Evolutionary conservation across 2,329 filamentous ascomycete genomes (phyloP).

Genomic region (Monosporascus sp.): DNA sequence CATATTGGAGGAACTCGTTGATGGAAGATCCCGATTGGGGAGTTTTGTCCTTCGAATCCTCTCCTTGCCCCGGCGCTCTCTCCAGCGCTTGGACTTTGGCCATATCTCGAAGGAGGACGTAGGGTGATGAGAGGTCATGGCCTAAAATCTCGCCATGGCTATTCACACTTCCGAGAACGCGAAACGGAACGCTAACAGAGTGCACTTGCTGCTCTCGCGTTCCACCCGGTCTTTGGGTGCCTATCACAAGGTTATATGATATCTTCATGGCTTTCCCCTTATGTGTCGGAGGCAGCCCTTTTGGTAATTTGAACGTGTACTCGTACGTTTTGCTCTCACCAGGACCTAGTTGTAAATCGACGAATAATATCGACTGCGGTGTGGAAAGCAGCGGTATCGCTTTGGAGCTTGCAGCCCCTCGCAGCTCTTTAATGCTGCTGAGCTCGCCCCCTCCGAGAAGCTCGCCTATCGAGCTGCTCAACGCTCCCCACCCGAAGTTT

Average conservation of each 20-base stretch:
- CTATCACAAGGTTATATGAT: constrained; percentile 82
- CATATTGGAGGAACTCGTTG: constrained; percentile 69
- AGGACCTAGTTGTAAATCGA: constrained; percentile 80
- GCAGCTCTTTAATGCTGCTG: constrained; percentile 94
- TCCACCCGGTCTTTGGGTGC: constrained; percentile 79
- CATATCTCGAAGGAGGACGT: constrained; percentile 80
- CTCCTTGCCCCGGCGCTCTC: constrained; percentile 17
- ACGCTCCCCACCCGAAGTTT: constrained; percentile 79
- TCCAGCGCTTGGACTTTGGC: constrained; percentile 58
- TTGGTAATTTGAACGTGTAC: constrained; percentile 80
- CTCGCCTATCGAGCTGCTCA: constrained; percentile 83
- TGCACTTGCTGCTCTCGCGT: constrained; percentile 76
- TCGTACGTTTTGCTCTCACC: constrained; percentile 85
- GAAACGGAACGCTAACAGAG: constrained; percentile 88
- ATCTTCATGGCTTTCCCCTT: constrained; percentile 93
- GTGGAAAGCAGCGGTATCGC: constrained; percentile 89
- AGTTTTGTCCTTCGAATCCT: constrained; percentile 18
- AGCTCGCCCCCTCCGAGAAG: constrained; percentile 81
- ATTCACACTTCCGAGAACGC: constrained; percentile 90
- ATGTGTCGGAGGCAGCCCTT: constrained; percentile 84
- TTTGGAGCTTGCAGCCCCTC: constrained; percentile 76
- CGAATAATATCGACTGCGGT: constrained; percentile 91
- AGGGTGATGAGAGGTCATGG: constrained; percentile 91
- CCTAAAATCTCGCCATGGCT: constrained; percentile 80
- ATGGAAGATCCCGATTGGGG: constrained; percentile 34